A percentile compares a stretch with the other conserved stretches of the same genome.
Evolutionary conservation across 2,329 filamentous ascomycete genomes (phyloP).

Genomic region (Torrubiellomyces zombiae): DNA sequence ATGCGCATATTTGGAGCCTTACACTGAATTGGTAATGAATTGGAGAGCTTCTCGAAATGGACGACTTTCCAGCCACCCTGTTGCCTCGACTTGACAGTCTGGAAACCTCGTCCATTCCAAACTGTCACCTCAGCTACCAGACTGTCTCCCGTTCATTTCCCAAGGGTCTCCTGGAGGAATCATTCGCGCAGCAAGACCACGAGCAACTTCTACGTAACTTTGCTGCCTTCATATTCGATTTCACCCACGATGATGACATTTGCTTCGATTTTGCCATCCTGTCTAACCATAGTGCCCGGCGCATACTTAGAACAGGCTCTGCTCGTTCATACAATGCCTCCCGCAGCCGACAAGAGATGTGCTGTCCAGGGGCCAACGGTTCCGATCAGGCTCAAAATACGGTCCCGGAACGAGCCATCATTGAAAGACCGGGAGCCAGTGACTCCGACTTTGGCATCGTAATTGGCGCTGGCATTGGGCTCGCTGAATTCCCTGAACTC

Average conservation of each 20-base stretch:
- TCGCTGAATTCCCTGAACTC: too few species aligned
- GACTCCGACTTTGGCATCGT: slow-evolving; percentile 1
- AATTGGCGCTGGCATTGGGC: too few species aligned
- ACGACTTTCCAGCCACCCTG: not conserved
- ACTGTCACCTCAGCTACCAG: not conserved
- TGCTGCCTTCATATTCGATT: slow-evolving; percentile 1
- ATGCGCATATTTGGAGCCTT: too few species aligned
- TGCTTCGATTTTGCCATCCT: slow-evolving; percentile 1
- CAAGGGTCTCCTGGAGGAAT: not conserved
- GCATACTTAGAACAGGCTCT: too few species aligned
- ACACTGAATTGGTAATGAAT: too few species aligned
- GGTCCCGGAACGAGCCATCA: not conserved
- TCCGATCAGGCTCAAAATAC: not conserved
- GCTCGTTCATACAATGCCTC: too few species aligned
- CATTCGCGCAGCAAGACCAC: not conserved
- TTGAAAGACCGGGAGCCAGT: not conserved
- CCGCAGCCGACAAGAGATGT: too few species aligned
- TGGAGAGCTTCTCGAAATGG: not conserved
- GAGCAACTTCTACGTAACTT: not conserved
- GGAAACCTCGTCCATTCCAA: not conserved
- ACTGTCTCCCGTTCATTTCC: too few species aligned
- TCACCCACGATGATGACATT: slow-evolving; percentile 2
- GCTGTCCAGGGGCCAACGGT: too few species aligned
- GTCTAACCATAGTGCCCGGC: not conserved
- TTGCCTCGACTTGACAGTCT: not conserved